Base-by-base conservation (phyloP, 2,329 filamentous ascomycete species). In the Exophiala sideris region DNA sequence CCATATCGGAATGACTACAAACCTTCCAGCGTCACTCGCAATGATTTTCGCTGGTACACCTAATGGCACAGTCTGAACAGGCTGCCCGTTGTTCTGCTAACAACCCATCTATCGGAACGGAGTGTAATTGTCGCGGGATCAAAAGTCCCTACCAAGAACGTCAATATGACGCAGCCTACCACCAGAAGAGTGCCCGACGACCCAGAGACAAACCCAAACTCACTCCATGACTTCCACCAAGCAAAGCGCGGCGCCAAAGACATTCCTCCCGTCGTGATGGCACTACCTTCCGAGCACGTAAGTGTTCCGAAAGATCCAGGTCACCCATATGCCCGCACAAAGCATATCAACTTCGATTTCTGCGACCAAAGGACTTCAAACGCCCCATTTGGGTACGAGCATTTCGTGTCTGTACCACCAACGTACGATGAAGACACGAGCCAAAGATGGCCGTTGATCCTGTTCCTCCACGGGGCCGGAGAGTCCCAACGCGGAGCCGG, bases 381-480 rank as follows among this genome's bases (percentile, higher is more conserved):
- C 36, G 53, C 57, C 10, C 50, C 57, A 9, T 59, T 59, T 40
- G 57, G 57, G 5, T 59, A 59, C 46, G 50, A 57, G 38, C 53
- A 59, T 42, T 59, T 54, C 47, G 54, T 57, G 24, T 59, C 57
- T 11, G 32, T 59, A 9, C 57, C 57, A 21, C 54, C 57, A n/a
- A 12, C 38, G 12, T 59, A 59, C 44, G 38, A 51, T 8, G 16
- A 36, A 20, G 38, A 57, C 29, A 18, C 21, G 21, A 35, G 20
- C 14, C 50, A 47, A 20, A 16, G 20, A 14, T 59, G 57, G 57
- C 57, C 57, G 9, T 11, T 57, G 24, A 51, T 59, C 33, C 50
- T 57, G 34, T 59, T 59, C 39, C 48, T 59, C 11, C 57, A 59
- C 32, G 57, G 57, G 12, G 53, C 57, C 3, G 57, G 57, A 2